Base-by-base conservation (phyloP, 176 grass and related monocot genomes). In the Bonia amplexicaulis region DNA sequence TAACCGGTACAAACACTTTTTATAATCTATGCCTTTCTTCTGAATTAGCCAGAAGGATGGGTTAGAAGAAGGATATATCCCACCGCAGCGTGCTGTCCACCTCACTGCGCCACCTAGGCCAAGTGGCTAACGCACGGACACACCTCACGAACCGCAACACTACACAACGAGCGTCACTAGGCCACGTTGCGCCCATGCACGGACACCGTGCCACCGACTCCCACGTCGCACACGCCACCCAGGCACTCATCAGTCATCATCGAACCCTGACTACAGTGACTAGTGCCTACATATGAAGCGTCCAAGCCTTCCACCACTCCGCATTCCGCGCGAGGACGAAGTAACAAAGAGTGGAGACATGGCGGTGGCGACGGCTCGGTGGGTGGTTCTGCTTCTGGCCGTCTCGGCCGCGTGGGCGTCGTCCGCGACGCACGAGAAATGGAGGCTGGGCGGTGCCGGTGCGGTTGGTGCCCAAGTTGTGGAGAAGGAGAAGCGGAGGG, bases 121-220 rank as follows among this genome's bases (percentile, higher is more conserved):
- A 82, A 82, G 78, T 77, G 78, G 84, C 65, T 0, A 37, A 4
- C 15, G 9, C 26, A 54, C 22, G 4, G 23, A 52, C 55, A 47
- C 83, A 45, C 62, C 58, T 73, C 73, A 41, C 5, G 20, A 46
- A 29, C 66, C 47, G 63, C 82, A 71, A 25, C 69, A 52, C 40
- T 19, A 6, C 47, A 64, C 47, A 64, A 45, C 69, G 62, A 52
- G 80, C 77, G 61, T 13, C 37, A 14, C 70, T 44, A 16, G 74
- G 88, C 71, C 84, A 95, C 93, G 86, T 91, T 37, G 87, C 85
- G 81, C 14, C 86, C 91, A 95, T 93, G 93, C 93, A 89, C 69
- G 61, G 70, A 22, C 54, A 22, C 75, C 78, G 13, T 7, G 62
- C 77, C 80, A 33, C 73, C 17, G 33, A 26, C 16, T 45, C 86